Conservation (phyloP, 148 eudicot species). For the Rhododendron simsii region DNA sequence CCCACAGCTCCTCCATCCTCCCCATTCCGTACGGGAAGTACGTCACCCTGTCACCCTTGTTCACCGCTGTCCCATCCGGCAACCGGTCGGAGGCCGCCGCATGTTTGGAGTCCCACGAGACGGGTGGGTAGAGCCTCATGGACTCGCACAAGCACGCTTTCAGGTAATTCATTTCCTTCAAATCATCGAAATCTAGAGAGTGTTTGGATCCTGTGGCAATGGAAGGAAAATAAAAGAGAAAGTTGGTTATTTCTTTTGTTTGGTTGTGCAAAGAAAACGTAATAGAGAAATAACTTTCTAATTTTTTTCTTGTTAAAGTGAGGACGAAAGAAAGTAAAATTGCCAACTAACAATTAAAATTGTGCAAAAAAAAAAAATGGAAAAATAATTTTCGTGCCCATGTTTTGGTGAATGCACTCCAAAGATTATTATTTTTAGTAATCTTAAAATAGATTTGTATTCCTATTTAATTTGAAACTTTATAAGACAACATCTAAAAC, state of each 20-base stretch:
- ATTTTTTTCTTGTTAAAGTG: background rate
- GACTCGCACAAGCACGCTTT: conserved; percentile 74
- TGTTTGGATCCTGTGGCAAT: background rate
- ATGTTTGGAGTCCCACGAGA: conserved; percentile 94
- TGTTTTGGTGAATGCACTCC: background rate
- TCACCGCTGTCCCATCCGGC: conserved; percentile 69
- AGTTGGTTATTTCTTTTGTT: background rate
- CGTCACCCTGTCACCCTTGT: conserved; percentile 61
- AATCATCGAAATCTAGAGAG: conserved; percentile 25
- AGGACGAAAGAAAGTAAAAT: background rate
- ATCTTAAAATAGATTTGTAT: background rate
- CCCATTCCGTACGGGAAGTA: conserved; percentile 92
- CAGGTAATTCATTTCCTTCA: conserved; percentile 50
- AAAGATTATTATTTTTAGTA: too few relatives aligned
- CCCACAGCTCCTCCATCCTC: conserved; percentile 82
- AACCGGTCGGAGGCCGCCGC: conserved; percentile 54
- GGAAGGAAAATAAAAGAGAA: background rate
- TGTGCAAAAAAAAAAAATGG: too few relatives aligned
- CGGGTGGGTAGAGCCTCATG: conserved; percentile 86
- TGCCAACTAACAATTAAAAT: background rate
- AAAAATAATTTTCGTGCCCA: too few relatives aligned
- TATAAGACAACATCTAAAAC: background rate
- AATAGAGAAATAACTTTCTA: background rate
- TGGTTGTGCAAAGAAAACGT: background rate
- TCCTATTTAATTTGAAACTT: background rate